phyloP scores from a whole-genome alignment of 176 grass and related monocot species.

The Guadua angustifolia region DNA sequence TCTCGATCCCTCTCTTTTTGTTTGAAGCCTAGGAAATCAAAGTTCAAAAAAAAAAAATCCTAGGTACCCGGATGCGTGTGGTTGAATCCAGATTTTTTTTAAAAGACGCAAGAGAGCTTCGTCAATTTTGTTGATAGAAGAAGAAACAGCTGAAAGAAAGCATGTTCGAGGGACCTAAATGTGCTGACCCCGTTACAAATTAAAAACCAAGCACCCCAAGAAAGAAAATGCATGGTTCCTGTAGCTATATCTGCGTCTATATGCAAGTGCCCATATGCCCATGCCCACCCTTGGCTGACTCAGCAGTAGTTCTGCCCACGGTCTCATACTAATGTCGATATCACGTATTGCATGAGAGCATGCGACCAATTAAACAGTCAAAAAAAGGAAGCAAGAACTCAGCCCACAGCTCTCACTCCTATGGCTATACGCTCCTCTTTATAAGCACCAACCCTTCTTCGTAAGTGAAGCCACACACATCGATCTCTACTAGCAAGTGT shows the following conservation, averaged over 20 bases:
- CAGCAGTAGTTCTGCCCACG: not conserved
- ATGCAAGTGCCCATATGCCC: not conserved
- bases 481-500: not conserved
- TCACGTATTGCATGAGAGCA: not conserved
- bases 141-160: no score
- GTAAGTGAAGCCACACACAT: constrained; percentile 20
- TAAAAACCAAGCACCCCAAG: not conserved
- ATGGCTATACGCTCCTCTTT: constrained; percentile 6
- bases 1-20: no score
- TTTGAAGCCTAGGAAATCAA: no score
- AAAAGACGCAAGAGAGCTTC: no score
- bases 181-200: no score
- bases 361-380: constrained; percentile 48
- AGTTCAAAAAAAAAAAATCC: no score
- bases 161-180: no score
- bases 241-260: constrained; percentile 1
- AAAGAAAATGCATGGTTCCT: no score
- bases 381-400: constrained; percentile 15
- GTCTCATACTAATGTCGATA: constrained; percentile 12
- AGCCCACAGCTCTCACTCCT: not conserved
- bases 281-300: constrained; percentile 31
- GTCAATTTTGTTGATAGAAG: no score
- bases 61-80: no score
- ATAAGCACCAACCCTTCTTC: constrained; percentile 37
- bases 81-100: no score